Evolutionary conservation across 2,329 filamentous ascomycete species (phyloP).

Genomic region (Geosmithia morbida): DNA sequence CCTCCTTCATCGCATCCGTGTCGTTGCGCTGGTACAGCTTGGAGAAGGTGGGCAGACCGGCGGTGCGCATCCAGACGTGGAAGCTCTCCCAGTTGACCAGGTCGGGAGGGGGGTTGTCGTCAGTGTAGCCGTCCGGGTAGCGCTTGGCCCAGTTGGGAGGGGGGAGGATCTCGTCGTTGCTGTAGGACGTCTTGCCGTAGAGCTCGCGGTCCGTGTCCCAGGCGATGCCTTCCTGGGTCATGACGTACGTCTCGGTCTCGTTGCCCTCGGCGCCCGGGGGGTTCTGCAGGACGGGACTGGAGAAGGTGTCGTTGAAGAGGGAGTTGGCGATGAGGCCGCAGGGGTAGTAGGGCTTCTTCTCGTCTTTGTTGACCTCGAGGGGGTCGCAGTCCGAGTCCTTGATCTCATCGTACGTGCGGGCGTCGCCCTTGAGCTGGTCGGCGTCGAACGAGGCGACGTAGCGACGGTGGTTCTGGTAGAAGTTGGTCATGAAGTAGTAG

Average conservation of each 20-base stretch:
- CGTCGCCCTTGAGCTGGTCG: constrained; percentile 63
- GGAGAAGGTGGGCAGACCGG: constrained; percentile 84
- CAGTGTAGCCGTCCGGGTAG: constrained; percentile 58
- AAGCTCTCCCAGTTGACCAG: constrained; percentile 68
- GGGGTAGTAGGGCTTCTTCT: constrained; percentile 65
- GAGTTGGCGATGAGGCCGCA: constrained; percentile 96
- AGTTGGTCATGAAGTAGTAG: constrained; percentile 94
- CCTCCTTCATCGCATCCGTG: constrained; percentile 46
- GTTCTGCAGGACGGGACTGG: constrained; percentile 47
- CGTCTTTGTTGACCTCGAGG: constrained; percentile 35
- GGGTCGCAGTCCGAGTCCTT: constrained; percentile 61
- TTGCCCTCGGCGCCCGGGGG: constrained; percentile 15
- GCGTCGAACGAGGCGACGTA: constrained; percentile 85
- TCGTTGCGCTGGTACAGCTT: constrained; percentile 85
- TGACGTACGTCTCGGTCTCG: constrained; percentile 45
- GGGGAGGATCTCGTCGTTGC: constrained; percentile 50
- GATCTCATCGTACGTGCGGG: constrained; percentile 45
- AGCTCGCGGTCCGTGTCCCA: constrained; percentile 75
- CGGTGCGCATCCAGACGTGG: constrained; percentile 98
- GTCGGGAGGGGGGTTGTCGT: constrained; percentile 51
- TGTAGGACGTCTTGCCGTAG: constrained; percentile 59
- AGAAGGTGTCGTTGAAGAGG: constrained; percentile 87
- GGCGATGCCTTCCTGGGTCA: constrained; percentile 67
- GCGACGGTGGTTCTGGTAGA: constrained; percentile 96
- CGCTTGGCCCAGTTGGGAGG: constrained; percentile 73